Evolutionary conservation across 2,329 filamentous ascomycete species (phyloP).

Genomic region (Arachnomyces sp.): DNA sequence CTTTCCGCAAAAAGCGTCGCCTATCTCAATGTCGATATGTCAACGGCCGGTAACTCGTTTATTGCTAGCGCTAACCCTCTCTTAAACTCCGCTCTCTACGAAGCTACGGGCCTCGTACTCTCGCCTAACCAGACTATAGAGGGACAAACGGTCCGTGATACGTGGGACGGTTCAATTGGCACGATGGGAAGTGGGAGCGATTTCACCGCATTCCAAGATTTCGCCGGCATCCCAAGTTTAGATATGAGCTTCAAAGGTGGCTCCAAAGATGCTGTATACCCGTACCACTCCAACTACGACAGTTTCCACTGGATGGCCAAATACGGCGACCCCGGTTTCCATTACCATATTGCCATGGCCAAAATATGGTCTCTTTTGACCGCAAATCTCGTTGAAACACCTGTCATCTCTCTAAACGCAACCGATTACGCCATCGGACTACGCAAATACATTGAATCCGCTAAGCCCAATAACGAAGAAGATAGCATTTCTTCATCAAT

Average conservation of each 20-base stretch:
- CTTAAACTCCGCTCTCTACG: conserved; percentile 63
- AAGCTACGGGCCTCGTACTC: conserved; percentile 56
- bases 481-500: too few relatives aligned
- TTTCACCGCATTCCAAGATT: conserved; percentile 69
- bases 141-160: conserved; percentile 63
- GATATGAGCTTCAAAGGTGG: conserved; percentile 53
- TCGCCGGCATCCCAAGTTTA: conserved; percentile 58
- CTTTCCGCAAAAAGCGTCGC: conserved; percentile 64
- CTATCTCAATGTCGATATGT: conserved; percentile 81
- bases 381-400: conserved; percentile 54
- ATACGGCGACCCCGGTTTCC: conserved; percentile 60
- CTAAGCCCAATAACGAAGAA: conserved; percentile 10
- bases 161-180: conserved; percentile 55
- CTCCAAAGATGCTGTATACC: conserved; percentile 48
- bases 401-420: conserved; percentile 58
- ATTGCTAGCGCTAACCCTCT: conserved; percentile 62
- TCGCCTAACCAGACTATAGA: conserved; percentile 66
- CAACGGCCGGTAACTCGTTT: conserved; percentile 59
- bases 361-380: conserved; percentile 58
- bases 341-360: conserved; percentile 56
- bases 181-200: conserved; percentile 68
- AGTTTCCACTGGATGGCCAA: conserved; percentile 76
- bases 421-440: conserved; percentile 57
- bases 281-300: conserved; percentile 81
- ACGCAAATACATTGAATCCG: conserved; percentile 31